Conservation (phyloP, 2,329 filamentous ascomycete species). For the Aspergillus neoniger region DNA sequence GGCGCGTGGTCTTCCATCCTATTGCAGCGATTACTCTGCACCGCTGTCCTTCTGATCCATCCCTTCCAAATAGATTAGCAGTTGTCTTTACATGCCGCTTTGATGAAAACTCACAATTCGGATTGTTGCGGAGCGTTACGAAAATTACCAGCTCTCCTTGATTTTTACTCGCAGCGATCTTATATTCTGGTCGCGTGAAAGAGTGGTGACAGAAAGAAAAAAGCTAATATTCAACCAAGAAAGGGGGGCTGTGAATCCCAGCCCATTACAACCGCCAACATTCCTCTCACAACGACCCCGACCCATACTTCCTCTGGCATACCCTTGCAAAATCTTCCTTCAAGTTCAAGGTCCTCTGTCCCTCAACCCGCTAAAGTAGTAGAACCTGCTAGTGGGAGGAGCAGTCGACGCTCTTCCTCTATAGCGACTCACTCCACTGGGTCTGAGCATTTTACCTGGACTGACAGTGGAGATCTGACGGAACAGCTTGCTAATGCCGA, state of each 20-base stretch:
- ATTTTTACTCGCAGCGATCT: constrained; percentile 12
- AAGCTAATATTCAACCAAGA: neutral
- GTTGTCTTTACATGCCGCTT: constrained; percentile 10
- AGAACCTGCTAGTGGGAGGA: constrained; percentile 51
- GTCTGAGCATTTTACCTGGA: constrained; percentile 81
- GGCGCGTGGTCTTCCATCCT: constrained; percentile 6
- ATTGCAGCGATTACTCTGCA: constrained; percentile 8
- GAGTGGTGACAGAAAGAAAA: neutral
- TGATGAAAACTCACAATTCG: constrained; percentile 8
- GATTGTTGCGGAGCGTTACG: constrained; percentile 14
- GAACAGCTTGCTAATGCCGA: constrained; percentile 84
- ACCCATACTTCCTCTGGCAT: constrained; percentile 73
- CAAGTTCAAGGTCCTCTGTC: constrained; percentile 37
- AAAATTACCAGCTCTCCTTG: constrained; percentile 7
- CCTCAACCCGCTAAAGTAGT: constrained; percentile 38
- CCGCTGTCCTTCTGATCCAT: constrained; percentile 10
- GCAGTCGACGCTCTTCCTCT: constrained; percentile 54
- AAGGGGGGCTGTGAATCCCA: constrained; percentile 70
- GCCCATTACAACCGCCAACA: constrained; percentile 75
- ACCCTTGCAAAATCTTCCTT: constrained; percentile 72
- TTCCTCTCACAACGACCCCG: constrained; percentile 71
- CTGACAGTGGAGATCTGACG: constrained; percentile 90
- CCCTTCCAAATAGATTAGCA: constrained; percentile 1
- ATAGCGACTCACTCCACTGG: constrained; percentile 54
- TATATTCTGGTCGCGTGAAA: constrained; percentile 3